phyloP scores from a whole-genome alignment of 2,329 filamentous ascomycete species.

The Fusarium temperatum region DNA sequence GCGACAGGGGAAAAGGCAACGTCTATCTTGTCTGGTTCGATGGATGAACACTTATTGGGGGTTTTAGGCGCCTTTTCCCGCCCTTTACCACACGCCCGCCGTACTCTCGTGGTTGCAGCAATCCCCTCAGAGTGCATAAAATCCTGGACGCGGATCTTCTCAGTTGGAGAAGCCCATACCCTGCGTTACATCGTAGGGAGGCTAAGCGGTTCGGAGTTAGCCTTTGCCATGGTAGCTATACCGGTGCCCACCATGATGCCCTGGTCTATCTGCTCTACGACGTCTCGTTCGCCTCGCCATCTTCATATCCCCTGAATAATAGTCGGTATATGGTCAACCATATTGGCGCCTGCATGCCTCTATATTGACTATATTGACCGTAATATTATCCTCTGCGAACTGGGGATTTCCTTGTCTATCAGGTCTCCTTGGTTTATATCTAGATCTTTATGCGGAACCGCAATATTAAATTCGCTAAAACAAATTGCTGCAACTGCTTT shows the following conservation, averaged over 20 bases:
- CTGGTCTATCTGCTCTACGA: background rate
- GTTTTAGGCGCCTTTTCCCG: conserved; percentile 14
- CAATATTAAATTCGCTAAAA: conserved; percentile 6
- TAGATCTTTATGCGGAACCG: conserved; percentile 2
- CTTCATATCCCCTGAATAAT: background rate
- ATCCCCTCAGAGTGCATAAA: conserved; percentile 25
- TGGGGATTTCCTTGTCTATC: conserved; percentile 1
- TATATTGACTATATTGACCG: background rate
- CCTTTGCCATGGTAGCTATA: background rate
- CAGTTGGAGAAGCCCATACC: conserved; percentile 24
- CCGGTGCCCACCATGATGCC: background rate
- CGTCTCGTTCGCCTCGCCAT: conserved; percentile 3
- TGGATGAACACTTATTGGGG: background rate
- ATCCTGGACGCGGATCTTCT: conserved; percentile 40
- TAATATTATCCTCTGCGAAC: background rate
- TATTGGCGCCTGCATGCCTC: conserved; percentile 3
- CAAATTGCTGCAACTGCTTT: background rate
- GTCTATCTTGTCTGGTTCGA: background rate
- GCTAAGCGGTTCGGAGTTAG: conserved; percentile 7
- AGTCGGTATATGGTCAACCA: background rate
- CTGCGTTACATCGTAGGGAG: conserved; percentile 37
- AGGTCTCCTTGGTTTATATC: background rate
- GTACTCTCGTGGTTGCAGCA: conserved; percentile 23
- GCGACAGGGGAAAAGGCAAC: conserved; percentile 14
- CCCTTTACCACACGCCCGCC: conserved; percentile 20